These are phyloP conservation scores for Aspergillus piperis DNA, from an alignment of 2,329 filamentous ascomycete genomes.

Conservation along the genomic window DNA sequence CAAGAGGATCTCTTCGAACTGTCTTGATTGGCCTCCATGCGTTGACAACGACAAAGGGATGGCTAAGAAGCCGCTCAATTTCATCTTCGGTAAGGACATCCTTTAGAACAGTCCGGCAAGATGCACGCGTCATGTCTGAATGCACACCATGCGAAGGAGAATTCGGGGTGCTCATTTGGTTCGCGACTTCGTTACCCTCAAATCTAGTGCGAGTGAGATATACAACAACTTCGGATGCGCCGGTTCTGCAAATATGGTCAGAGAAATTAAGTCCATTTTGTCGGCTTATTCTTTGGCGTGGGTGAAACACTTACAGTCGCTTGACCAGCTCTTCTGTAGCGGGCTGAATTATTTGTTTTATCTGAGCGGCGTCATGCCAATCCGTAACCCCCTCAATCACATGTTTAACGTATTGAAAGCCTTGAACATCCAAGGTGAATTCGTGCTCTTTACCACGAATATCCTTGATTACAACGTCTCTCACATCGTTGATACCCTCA, in stretches of 20 bases:
- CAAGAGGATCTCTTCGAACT: neutral
- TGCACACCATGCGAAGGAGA: neutral
- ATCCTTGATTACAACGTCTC: neutral
- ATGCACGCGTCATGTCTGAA: neutral
- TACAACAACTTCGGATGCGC: neutral
- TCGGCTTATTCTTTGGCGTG: neutral
- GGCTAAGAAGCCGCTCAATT: neutral
- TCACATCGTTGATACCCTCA: neutral
- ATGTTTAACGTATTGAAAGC: neutral
- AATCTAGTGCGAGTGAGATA: neutral
- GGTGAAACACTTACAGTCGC: neutral
- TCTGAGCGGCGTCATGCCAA: neutral
- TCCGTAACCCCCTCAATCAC: neutral
- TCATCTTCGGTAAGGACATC: neutral
- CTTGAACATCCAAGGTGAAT: neutral
- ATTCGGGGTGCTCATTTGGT: neutral
- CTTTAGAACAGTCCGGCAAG: neutral
- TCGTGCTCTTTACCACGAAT: neutral
- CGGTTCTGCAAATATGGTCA: neutral
- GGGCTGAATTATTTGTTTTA: neutral
- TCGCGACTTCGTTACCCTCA: neutral
- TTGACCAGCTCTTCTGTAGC: neutral
- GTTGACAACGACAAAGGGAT: neutral
- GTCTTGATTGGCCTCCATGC: neutral
- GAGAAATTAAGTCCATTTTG: neutral